Conservation (phyloP, 306 rosid species). For the Fagus sylvatica region DNA sequence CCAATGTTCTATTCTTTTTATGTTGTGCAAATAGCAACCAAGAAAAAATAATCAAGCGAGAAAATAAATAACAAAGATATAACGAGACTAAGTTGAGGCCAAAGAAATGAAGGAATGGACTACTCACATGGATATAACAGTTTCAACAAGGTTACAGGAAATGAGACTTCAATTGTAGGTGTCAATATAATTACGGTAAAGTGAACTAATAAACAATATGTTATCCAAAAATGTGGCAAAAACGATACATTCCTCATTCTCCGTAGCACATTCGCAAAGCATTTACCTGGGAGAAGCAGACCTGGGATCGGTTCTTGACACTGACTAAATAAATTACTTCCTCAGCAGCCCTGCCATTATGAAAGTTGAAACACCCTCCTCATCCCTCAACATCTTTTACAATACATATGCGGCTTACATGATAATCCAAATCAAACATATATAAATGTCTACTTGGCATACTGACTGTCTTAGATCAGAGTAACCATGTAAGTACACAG, state of each 20-base stretch:
- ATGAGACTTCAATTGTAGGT: background rate
- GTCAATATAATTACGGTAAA: background rate
- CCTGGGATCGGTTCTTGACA: background rate
- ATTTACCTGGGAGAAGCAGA: background rate
- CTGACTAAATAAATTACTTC: background rate
- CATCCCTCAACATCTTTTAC: background rate
- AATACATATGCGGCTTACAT: background rate
- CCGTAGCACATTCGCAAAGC: background rate
- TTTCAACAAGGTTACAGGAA: no score
- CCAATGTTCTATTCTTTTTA: no score
- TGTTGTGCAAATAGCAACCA: no score
- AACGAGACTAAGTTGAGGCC: no score
- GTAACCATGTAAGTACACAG: background rate
- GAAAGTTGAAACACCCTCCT: background rate
- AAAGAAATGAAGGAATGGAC: no score
- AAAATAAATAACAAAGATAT: no score
- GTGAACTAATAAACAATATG: background rate
- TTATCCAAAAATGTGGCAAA: background rate
- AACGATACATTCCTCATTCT: background rate
- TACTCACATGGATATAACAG: no score
- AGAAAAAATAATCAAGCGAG: no score
- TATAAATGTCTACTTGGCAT: background rate
- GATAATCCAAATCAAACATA: conserved; percentile 6
- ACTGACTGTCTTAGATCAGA: background rate
- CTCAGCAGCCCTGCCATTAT: background rate